Conservation (phyloP, 305 asterid genomes). For the Fraxinus baroniana region DNA sequence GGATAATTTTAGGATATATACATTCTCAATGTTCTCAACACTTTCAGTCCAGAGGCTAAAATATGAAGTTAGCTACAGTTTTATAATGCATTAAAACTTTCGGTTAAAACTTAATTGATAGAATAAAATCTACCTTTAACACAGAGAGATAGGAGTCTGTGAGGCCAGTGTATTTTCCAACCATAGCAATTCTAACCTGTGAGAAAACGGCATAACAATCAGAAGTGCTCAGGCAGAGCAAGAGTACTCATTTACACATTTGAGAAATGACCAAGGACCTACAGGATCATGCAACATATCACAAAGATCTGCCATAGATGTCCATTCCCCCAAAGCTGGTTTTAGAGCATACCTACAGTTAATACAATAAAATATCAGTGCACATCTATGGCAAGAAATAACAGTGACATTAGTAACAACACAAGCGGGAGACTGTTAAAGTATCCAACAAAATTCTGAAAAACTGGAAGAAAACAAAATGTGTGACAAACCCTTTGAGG, state of each 20-base stretch:
- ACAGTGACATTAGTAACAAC: constrained; percentile 17
- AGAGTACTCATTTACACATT: constrained; percentile 7
- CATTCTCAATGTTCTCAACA: background rate
- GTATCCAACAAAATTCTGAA: background rate
- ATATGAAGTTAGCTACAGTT: background rate
- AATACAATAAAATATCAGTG: constrained; percentile 11
- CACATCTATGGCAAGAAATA: constrained; percentile 15
- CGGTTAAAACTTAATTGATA: background rate
- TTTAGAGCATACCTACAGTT: constrained; percentile 49
- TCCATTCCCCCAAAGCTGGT: constrained; percentile 82
- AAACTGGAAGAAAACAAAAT: constrained; percentile 5
- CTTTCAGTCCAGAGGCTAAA: background rate
- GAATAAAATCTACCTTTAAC: constrained; percentile 53
- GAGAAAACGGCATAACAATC: constrained; percentile 19
- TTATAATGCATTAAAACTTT: background rate
- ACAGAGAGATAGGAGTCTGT: constrained; percentile 89
- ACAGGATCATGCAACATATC: constrained; percentile 71
- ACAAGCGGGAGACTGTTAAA: constrained; percentile 10
- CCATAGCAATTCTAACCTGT: constrained; percentile 93
- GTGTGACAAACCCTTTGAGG: constrained; percentile 56
- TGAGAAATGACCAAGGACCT: constrained; percentile 30
- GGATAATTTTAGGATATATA: background rate
- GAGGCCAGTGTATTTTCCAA: constrained; percentile 86
- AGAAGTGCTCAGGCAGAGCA: constrained; percentile 14
- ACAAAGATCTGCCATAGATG: constrained; percentile 64